A percentile compares a stretch with the other conserved stretches of the same genome.
phyloP scores from a whole-genome alignment of 768 basidiomycete species.

The Ramaria rubella region DNA sequence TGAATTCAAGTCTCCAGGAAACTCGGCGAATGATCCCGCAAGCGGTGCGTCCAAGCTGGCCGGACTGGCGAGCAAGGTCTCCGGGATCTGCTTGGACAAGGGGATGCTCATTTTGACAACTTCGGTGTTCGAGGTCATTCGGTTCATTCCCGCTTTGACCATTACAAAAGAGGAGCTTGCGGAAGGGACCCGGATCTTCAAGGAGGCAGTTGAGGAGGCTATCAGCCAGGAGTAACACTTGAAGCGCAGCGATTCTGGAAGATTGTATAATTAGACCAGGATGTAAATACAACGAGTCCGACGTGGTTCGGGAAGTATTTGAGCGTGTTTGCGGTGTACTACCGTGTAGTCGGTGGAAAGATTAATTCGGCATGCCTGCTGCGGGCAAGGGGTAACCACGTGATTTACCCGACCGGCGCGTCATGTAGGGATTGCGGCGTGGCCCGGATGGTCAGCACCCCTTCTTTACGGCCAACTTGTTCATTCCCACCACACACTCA shows the following conservation, averaged over 20 bases:
- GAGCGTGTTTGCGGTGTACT: too few species aligned
- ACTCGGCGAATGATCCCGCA: slow-evolving; percentile 44
- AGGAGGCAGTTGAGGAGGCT: slow-evolving; percentile 61
- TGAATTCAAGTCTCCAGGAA: slow-evolving; percentile 64
- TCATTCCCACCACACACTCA: slow-evolving; percentile 4
- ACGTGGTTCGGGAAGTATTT: too few species aligned
- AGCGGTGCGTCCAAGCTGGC: slow-evolving; percentile 32
- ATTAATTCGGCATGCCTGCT: too few species aligned
- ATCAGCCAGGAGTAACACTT: slow-evolving; percentile 16
- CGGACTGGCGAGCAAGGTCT: slow-evolving; percentile 62
- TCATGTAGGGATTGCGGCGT: not conserved
- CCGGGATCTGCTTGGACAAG: slow-evolving; percentile 77
- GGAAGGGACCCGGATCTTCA: slow-evolving; percentile 60
- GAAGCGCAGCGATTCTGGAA: slow-evolving; percentile 19
- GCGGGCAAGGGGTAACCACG: too few species aligned
- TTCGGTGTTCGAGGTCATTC: slow-evolving; percentile 77
- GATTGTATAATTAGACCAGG: too few species aligned
- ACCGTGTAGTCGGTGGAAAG: too few species aligned
- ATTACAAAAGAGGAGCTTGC: slow-evolving; percentile 68
- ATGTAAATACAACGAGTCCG: too few species aligned
- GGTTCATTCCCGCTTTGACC: slow-evolving; percentile 92
- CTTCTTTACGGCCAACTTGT: not conserved
- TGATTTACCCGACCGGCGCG: too few species aligned
- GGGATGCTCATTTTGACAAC: slow-evolving; percentile 87
- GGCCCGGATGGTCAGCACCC: not conserved